Conservation (phyloP, 2,329 filamentous ascomycete genomes). For the Talaromyces islandicus region DNA sequence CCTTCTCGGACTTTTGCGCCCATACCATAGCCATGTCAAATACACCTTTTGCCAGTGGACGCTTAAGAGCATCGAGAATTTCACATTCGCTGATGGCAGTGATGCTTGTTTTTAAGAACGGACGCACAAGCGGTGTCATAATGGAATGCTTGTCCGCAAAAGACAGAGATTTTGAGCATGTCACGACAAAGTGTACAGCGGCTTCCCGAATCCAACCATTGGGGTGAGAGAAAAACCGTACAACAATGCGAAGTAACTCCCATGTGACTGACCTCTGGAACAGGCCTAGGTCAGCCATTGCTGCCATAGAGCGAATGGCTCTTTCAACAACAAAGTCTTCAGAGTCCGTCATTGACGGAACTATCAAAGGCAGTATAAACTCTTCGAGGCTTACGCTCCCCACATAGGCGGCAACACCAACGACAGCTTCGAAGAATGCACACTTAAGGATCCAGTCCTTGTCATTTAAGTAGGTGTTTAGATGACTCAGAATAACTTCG, state of each 20-base stretch:
- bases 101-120: constrained; percentile 72
- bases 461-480: constrained; percentile 96
- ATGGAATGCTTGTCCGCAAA: constrained; percentile 78
- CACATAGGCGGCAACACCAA: constrained; percentile 85
- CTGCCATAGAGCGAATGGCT: constrained; percentile 78
- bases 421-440: constrained; percentile 91
- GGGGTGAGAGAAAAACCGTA: constrained; percentile 84
- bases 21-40: constrained; percentile 82
- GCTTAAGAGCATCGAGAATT: constrained; percentile 76
- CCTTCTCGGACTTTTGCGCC: constrained; percentile 74
- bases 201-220: constrained; percentile 94
- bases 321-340: constrained; percentile 94
- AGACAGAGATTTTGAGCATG: constrained; percentile 68
- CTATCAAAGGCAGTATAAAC: constrained; percentile 92
- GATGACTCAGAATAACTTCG: constrained; percentile 90
- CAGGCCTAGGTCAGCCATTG: constrained; percentile 80
- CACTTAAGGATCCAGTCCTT: constrained; percentile 95
- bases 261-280: constrained; percentile 79
- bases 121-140: constrained; percentile 69
- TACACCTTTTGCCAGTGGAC: constrained; percentile 69
- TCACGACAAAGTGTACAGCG: constrained; percentile 73
- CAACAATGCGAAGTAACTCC: constrained; percentile 79
- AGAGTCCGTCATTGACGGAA: constrained; percentile 85
- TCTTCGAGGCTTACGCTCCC: constrained; percentile 86
- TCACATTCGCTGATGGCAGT: constrained; percentile 65